Percentiles rank a stretch among this genome's conserved stretches.
phyloP scores from a whole-genome alignment of 176 grass and related monocot species.

The Chrysopogon serrulatus region DNA sequence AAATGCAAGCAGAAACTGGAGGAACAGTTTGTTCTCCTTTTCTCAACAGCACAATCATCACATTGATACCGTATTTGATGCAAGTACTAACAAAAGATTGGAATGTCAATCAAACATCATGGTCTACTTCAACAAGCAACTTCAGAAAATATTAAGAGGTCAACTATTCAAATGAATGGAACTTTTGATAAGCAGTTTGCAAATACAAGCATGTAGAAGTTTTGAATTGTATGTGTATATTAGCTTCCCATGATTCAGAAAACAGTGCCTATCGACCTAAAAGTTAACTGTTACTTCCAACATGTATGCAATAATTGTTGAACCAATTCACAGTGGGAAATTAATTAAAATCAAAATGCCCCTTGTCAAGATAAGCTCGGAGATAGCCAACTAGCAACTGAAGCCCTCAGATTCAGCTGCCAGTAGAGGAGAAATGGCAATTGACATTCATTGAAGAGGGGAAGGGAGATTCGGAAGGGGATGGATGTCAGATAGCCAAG shows the following conservation, averaged over 20 bases:
- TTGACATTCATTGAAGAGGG: not conserved
- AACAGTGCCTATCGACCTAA: not conserved
- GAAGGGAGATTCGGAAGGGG: not conserved
- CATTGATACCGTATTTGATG: not conserved
- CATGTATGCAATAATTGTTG: not conserved
- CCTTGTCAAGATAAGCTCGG: not conserved
- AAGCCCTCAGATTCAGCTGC: not conserved
- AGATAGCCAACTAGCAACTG: not conserved
- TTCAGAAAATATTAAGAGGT: not conserved
- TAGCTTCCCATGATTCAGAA: not conserved
- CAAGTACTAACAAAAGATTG: not conserved
- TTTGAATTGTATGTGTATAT: not conserved
- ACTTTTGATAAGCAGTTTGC: not conserved
- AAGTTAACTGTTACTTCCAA: not conserved
- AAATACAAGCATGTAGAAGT: not conserved
- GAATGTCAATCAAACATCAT: not conserved
- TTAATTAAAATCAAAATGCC: not conserved
- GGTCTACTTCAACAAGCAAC: not conserved
- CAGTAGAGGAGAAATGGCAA: not conserved
- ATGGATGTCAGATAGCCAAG: not conserved
- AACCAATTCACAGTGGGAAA: not conserved
- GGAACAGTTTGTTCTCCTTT: not conserved
- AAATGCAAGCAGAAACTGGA: conserved; percentile 15
- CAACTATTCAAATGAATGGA: not conserved
- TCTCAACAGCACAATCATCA: not conserved